Base-by-base conservation (phyloP, 805 yeast species). In the Kazachstania taianensis region DNA sequence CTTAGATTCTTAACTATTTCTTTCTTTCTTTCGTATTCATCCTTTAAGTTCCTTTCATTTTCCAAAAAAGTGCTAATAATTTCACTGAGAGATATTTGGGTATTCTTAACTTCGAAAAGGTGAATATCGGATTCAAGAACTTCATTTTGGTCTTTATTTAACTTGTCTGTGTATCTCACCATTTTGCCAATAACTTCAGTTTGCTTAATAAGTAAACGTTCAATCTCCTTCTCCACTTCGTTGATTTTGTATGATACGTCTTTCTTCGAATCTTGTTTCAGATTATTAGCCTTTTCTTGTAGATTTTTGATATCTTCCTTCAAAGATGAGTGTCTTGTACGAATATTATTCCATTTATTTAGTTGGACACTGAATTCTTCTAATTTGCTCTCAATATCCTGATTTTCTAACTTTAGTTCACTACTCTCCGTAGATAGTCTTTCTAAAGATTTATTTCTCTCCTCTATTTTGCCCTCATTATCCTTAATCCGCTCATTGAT, bases 201-300 rank as follows among this genome's bases (percentile, higher is more conserved):
- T 43, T 56, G 62, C 9, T 48, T 35, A 5, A 34, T 20, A 2
- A 53, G 29, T 2, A 48, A 30, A 1, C 39, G 20, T 13, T 43
- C 39, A 5, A 65, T 51, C 39, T 55, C 47, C 18, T 38, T 38
- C 31, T 65, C 62, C 8, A 63, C 49, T 7, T 53, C 56, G 12
- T 49, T 48, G 5, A 65, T 64, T 36, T 65, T 67, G 3, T 36
- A 57, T 3, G 66, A 53, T 34, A 65, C 63, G 44, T 73, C 77
- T 35, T 52, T 56, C 18, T 50, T 52, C 2, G 70, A 52, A 33
- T 67, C 72, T 1, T 46, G 44, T 37, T 63, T 61, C 15, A 67
- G 41, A 28, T 46, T 49, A 30, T 55, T 38, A 17, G 65, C 45
- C 32, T 61, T 55, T 20, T 57, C 55, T 30, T 55, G 44, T 35